phyloP scores from a whole-genome alignment of 2,329 filamentous ascomycete genomes.

The Sporothrix phasma region DNA sequence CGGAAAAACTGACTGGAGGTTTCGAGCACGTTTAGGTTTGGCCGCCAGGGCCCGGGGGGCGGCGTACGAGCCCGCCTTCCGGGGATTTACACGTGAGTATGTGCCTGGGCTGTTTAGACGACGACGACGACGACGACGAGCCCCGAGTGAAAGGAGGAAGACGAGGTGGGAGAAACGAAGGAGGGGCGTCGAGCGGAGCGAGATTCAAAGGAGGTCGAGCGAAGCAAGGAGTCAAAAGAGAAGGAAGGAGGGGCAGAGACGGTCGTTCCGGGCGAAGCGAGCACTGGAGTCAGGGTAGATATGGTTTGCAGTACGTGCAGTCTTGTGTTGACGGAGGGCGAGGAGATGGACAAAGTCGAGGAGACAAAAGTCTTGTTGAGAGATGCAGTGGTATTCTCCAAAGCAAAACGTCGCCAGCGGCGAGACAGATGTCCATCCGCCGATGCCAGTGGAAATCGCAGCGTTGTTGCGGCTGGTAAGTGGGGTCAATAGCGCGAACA shows the following conservation, averaged over 20 bases:
- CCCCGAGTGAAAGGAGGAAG: neutral
- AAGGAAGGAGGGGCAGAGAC: neutral
- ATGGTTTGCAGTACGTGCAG: neutral
- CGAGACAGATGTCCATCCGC: neutral
- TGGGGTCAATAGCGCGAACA: constrained; percentile 3
- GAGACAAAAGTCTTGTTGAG: neutral
- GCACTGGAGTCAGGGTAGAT: neutral
- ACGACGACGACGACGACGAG: neutral
- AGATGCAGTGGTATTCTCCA: neutral
- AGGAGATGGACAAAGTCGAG: neutral
- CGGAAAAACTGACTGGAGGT: constrained; percentile 80
- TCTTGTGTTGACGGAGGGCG: neutral
- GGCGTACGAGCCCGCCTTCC: constrained; percentile 78
- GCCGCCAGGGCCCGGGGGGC: constrained; percentile 68
- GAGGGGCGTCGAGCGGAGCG: neutral
- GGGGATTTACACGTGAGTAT: constrained; percentile 75
- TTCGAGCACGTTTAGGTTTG: constrained; percentile 73
- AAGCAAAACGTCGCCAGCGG: neutral
- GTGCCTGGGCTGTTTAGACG: no score
- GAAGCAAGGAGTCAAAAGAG: neutral
- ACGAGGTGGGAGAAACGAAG: neutral
- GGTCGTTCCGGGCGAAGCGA: neutral
- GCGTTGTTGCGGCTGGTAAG: neutral
- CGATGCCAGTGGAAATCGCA: neutral
- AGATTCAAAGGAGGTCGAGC: neutral